Evolutionary conservation across 768 basidiomycete species (phyloP).

Genomic region (Lactarius psammicola): DNA sequence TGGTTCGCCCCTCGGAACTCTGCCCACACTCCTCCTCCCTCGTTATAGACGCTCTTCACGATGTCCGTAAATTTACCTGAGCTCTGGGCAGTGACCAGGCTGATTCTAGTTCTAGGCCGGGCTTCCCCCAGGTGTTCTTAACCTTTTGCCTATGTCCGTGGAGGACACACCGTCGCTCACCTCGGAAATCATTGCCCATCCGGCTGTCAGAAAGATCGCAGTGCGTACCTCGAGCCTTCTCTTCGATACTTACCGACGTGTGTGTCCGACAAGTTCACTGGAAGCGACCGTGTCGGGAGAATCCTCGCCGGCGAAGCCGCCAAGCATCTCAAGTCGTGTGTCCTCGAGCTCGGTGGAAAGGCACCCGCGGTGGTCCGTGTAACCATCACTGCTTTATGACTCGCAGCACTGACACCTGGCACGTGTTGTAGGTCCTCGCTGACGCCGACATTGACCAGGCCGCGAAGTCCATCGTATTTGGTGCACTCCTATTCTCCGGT

Average conservation of each 20-base stretch:
- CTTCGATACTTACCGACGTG: neutral
- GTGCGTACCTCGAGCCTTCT: conserved; percentile 35
- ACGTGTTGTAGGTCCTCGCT: conserved; percentile 42
- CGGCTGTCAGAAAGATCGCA: conserved; percentile 53
- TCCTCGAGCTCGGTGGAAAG: conserved; percentile 58
- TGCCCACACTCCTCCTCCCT: conserved; percentile 49
- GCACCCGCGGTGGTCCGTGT: conserved; percentile 49
- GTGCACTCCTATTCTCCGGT: conserved; percentile 48
- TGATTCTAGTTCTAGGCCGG: conserved; percentile 42
- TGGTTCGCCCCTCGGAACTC: conserved; percentile 52
- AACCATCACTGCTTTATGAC: neutral
- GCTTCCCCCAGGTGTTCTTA: conserved; percentile 59
- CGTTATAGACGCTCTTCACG: conserved; percentile 47
- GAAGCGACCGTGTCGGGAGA: conserved; percentile 53
- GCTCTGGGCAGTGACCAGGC: neutral
- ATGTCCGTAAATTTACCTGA: conserved; percentile 32
- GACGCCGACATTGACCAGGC: conserved; percentile 56
- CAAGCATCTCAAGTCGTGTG: conserved; percentile 53
- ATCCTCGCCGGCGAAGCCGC: conserved; percentile 56
- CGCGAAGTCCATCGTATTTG: conserved; percentile 46
- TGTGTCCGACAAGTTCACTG: conserved; percentile 47
- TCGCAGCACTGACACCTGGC: neutral
- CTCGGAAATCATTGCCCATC: conserved; percentile 55
- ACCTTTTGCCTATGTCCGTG: conserved; percentile 50
- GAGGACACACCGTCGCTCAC: conserved; percentile 45